These are phyloP conservation scores for Acacia melanoxylon DNA, from an alignment of 306 rosid genomes.

Conservation along the genomic window DNA sequence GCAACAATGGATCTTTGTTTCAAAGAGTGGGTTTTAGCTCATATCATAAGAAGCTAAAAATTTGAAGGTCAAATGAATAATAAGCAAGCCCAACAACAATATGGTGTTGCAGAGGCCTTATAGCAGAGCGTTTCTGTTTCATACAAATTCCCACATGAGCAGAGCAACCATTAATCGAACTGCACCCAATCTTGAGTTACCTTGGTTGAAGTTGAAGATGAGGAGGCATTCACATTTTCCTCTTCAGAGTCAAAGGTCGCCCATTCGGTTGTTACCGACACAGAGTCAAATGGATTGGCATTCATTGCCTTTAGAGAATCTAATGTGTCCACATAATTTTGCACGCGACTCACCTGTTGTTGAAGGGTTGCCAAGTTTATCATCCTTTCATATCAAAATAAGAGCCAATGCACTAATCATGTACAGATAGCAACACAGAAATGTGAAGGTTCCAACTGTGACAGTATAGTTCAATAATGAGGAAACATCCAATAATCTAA, in stretches of 20 bases:
- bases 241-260: slow-evolving; percentile 67
- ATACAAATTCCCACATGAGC: neutral
- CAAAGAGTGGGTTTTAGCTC: slow-evolving; percentile 2
- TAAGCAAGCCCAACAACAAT: slow-evolving; percentile 9
- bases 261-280: slow-evolving; percentile 62
- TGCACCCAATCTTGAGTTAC: slow-evolving; percentile 58
- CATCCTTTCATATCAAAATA: neutral
- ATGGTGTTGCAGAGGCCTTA: slow-evolving; percentile 20
- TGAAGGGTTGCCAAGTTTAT: slow-evolving; percentile 15
- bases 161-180: slow-evolving; percentile 39
- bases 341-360: slow-evolving; percentile 57
- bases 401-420: neutral
- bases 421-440: neutral
- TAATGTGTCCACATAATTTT: slow-evolving; percentile 38
- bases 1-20: neutral
- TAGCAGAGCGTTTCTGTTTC: neutral
- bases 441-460: neutral
- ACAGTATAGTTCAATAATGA: neutral
- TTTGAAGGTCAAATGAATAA: slow-evolving; percentile 22
- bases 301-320: slow-evolving; percentile 52
- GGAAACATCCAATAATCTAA: neutral
- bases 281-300: slow-evolving; percentile 50
- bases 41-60: slow-evolving; percentile 7
- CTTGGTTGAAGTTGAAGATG: slow-evolving; percentile 13
- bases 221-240: slow-evolving; percentile 44